Percentiles rank a stretch among this genome's conserved stretches.
Conservation (phyloP, 805 yeast genomes). For the Yamadazyma nakazawae region DNA sequence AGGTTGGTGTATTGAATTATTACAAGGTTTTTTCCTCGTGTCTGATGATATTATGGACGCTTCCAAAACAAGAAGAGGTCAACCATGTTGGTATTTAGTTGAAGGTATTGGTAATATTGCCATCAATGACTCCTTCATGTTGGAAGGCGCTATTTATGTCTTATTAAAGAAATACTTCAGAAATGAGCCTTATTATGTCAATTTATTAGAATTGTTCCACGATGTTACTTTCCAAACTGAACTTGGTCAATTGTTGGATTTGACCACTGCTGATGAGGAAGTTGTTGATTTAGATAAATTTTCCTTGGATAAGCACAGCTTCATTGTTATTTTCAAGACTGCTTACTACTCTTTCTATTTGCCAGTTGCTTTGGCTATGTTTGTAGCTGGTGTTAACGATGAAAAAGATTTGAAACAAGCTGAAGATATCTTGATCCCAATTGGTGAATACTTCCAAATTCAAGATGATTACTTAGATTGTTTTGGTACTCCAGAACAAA, state of each 20-base stretch:
- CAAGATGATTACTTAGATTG: constrained; percentile 97
- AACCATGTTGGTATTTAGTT: constrained; percentile 93
- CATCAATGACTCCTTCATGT: constrained; percentile 94
- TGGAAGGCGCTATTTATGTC: constrained; percentile 90
- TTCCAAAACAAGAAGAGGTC: constrained; percentile 96
- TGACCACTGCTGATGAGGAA: constrained; percentile 97
- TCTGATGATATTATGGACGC: constrained; percentile 99
- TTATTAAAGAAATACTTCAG: constrained; percentile 87
- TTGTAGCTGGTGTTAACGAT: constrained; percentile 73
- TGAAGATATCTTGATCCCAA: constrained; percentile 79
- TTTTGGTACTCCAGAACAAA: constrained; percentile 95
- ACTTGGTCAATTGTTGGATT: constrained; percentile 91
- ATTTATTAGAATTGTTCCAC: constrained; percentile 89
- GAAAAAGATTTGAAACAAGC: constrained; percentile 84
- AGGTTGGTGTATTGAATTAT: constrained; percentile 93
- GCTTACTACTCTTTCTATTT: constrained; percentile 96
- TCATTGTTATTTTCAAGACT: constrained; percentile 93
- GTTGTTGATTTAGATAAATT: constrained; percentile 85
- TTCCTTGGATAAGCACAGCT: constrained; percentile 84
- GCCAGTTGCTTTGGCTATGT: constrained; percentile 97
- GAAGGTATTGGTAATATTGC: constrained; percentile 88
- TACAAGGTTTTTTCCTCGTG: constrained; percentile 95
- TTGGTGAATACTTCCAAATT: constrained; percentile 98
- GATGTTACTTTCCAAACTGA: constrained; percentile 98
- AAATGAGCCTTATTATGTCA: constrained; percentile 77